phyloP scores from a whole-genome alignment of 495 filamentous ascomycete species.

The Penicillium chermesinum region DNA sequence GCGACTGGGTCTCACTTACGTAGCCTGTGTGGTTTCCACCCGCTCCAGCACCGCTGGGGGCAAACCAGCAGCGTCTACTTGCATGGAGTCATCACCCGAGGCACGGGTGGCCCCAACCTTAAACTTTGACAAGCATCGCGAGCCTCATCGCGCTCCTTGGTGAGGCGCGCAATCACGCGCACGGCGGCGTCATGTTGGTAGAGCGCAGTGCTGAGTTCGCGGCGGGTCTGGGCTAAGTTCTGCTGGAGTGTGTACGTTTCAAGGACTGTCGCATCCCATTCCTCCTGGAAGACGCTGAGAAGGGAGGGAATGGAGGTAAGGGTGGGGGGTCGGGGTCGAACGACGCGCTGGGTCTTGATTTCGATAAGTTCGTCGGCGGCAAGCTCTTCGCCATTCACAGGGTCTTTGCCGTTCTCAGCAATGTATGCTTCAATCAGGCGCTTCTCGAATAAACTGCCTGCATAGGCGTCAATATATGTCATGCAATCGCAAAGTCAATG shows the following conservation, averaged over 20 bases:
- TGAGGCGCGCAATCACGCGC: constrained; percentile 84
- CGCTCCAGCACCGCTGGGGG: constrained; percentile 67
- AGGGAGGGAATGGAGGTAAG: constrained; percentile 97
- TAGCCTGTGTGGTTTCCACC: constrained; percentile 71
- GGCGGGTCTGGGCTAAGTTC: constrained; percentile 80
- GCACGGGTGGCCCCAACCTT: constrained; percentile 58
- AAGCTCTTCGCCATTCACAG: constrained; percentile 87
- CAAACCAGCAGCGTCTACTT: constrained; percentile 71
- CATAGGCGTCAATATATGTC: constrained; percentile 21
- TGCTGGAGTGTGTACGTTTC: constrained; percentile 86
- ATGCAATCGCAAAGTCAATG: constrained; percentile 4
- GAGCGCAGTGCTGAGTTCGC: constrained; percentile 87
- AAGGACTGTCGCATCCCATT: constrained; percentile 92
- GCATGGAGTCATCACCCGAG: constrained; percentile 76
- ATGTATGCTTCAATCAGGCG: constrained; percentile 94
- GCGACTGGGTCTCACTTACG: constrained; percentile 48
- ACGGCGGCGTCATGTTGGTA: constrained; percentile 96
- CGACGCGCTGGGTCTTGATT: constrained; percentile 73
- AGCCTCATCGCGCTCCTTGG: constrained; percentile 86
- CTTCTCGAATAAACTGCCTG: constrained; percentile 89
- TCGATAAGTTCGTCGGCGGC: constrained; percentile 78
- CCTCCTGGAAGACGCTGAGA: constrained; percentile 92
- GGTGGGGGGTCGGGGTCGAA: constrained; percentile 85
- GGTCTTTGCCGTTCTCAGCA: constrained; percentile 88
- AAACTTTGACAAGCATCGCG: constrained; percentile 85